A percentile compares a stretch with the other conserved stretches of the same genome.
Conservation (phyloP, 371 early-diverging fungal species). For the Smittium mucronatum region DNA sequence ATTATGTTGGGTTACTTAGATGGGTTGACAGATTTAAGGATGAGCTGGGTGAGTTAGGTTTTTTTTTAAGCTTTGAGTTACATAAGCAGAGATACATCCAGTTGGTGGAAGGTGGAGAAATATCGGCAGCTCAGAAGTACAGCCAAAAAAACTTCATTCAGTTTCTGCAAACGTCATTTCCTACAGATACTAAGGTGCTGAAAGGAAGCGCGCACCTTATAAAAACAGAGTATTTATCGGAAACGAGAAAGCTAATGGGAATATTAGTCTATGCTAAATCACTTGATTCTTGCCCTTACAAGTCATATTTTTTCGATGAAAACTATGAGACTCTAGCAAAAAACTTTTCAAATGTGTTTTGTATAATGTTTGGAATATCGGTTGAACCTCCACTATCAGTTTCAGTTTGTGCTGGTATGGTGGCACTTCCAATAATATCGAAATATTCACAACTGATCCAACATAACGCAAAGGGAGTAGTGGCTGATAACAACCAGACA, state of each 20-base stretch:
- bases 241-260: slow-evolving; percentile 34
- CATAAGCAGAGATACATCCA: slow-evolving; percentile 65
- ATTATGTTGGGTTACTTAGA: slow-evolving; percentile 20
- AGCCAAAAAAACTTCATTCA: slow-evolving; percentile 50
- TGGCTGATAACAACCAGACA: no score
- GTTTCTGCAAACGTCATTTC: slow-evolving; percentile 20
- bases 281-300: slow-evolving; percentile 19
- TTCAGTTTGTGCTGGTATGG: slow-evolving; percentile 70
- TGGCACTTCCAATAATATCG: slow-evolving; percentile 78
- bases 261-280: slow-evolving; percentile 24
- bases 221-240: slow-evolving; percentile 12
- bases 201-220: slow-evolving; percentile 29
- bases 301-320: slow-evolving; percentile 15
- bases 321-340: slow-evolving; percentile 48
- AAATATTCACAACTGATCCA: slow-evolving; percentile 59
- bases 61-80: slow-evolving; percentile 70
- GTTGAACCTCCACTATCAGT: slow-evolving; percentile 57
- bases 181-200: slow-evolving; percentile 25
- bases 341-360: slow-evolving; percentile 75
- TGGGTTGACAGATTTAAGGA: slow-evolving; percentile 59
- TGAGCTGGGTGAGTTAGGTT: slow-evolving; percentile 42
- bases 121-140: slow-evolving; percentile 56
- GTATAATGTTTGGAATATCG: slow-evolving; percentile 65
- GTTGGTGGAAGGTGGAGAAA: slow-evolving; percentile 35
- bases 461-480: no score